phyloP scores from a whole-genome alignment of 352 stramenopile species.

The Poterioochromonas sp. region DNA sequence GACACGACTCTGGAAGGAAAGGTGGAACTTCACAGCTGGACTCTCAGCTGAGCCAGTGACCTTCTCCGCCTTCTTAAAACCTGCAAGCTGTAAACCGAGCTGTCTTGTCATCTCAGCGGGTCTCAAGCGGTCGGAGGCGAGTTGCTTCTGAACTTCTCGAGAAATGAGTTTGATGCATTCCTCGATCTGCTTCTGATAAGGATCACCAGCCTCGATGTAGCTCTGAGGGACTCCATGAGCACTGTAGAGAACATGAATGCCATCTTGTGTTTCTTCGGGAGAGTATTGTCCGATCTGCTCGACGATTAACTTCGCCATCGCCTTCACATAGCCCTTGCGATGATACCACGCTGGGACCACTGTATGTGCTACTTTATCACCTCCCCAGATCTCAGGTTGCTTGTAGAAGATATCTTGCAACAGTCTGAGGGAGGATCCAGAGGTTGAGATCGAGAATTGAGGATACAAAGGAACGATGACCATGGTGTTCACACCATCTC shows the following conservation, averaged over 20 bases:
- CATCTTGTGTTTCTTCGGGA: conserved; percentile 57
- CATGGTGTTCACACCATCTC: conserved; percentile 84
- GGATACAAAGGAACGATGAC: conserved; percentile 95
- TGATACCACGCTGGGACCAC: conserved; percentile 84
- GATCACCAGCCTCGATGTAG: conserved; percentile 73
- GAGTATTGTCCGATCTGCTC: conserved; percentile 80
- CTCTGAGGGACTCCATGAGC: conserved; percentile 67
- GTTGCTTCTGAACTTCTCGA: conserved; percentile 34
- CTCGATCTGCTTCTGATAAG: conserved; percentile 69
- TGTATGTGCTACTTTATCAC: conserved; percentile 62
- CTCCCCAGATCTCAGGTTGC: conserved; percentile 43
- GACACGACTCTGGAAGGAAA: conserved; percentile 94
- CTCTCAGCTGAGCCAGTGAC: neutral
- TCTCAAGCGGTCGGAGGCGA: neutral
- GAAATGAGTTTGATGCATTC: conserved; percentile 60
- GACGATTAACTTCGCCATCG: conserved; percentile 78
- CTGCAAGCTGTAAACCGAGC: neutral
- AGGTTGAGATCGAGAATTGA: conserved; percentile 95
- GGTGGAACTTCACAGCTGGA: conserved; percentile 16
- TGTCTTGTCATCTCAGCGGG: neutral
- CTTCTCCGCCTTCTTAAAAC: neutral
- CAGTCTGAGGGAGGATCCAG: conserved; percentile 84
- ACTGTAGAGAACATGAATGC: conserved; percentile 38
- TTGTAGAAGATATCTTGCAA: conserved; percentile 74
- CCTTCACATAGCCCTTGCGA: conserved; percentile 84